Conservation (phyloP, 176 grass and related monocot species). For the Puya raimondii region DNA sequence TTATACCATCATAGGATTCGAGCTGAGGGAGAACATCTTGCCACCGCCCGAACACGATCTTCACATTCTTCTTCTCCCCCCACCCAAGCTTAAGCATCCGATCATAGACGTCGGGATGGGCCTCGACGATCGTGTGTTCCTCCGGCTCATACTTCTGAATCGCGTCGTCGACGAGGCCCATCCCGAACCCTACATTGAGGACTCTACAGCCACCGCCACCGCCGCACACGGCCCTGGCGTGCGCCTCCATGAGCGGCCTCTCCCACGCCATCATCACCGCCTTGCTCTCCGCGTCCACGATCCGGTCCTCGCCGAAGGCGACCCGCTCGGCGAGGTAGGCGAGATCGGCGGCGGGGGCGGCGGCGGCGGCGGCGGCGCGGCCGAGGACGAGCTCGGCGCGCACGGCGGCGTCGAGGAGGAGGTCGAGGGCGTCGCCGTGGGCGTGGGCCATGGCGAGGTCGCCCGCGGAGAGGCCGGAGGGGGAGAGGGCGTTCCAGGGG, state of each 20-base stretch:
- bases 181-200: slow-evolving; percentile 88
- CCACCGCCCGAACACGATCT: slow-evolving; percentile 78
- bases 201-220: slow-evolving; percentile 47
- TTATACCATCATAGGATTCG: slow-evolving; percentile 72
- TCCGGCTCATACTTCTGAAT: slow-evolving; percentile 69
- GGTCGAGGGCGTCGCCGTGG: slow-evolving; percentile 51
- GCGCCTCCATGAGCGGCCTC: slow-evolving; percentile 89
- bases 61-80: slow-evolving; percentile 83
- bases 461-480: slow-evolving; percentile 47
- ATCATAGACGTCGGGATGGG: slow-evolving; percentile 70
- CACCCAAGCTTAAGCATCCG: slow-evolving; percentile 73
- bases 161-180: slow-evolving; percentile 89
- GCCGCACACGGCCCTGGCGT: slow-evolving; percentile 67
- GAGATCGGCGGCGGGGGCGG: slow-evolving; percentile 4
- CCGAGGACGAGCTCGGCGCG: slow-evolving; percentile 87
- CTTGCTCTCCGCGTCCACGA: slow-evolving; percentile 86
- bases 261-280: slow-evolving; percentile 99
- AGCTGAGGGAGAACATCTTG: slow-evolving; percentile 75
- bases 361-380: slow-evolving; percentile 33
- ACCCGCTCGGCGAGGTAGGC: slow-evolving; percentile 68
- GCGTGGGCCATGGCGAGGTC: slow-evolving; percentile 45
- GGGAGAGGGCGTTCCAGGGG: slow-evolving; percentile 75
- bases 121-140: slow-evolving; percentile 89
- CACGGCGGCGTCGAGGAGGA: slow-evolving; percentile 71
- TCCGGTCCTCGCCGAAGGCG: slow-evolving; percentile 67